Evolutionary conservation across 495 filamentous ascomycete genomes (phyloP).

Genomic region (Penicillium paradoxum): DNA sequence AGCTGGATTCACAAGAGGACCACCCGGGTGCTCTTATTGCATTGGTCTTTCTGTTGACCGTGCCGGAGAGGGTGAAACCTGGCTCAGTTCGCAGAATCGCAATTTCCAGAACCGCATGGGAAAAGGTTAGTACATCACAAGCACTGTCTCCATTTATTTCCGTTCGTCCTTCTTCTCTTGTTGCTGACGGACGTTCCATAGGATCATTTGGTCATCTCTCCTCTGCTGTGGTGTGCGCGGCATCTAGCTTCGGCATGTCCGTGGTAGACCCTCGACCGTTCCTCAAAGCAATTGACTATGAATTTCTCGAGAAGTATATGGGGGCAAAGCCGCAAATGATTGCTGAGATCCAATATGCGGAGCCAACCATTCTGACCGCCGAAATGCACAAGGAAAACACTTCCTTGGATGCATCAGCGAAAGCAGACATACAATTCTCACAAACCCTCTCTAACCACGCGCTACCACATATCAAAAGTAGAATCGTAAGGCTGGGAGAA

Average conservation of each 20-base stretch:
- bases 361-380: background rate
- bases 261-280: background rate
- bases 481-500: background rate
- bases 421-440: background rate
- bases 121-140: constrained; percentile 22
- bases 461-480: background rate
- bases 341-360: background rate
- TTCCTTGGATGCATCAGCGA: background rate
- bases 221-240: background rate
- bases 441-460: background rate
- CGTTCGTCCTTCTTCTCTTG: too few species aligned
- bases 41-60: constrained; percentile 42
- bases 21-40: constrained; percentile 45
- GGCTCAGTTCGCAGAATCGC: constrained; percentile 45
- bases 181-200: background rate
- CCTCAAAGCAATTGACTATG: background rate
- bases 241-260: background rate
- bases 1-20: constrained; percentile 40
- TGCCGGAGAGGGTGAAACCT: constrained; percentile 35
- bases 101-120: constrained; percentile 50
- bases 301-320: background rate
- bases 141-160: too few species aligned
- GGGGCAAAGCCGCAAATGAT: background rate
- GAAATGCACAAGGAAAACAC: background rate
- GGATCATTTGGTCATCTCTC: background rate